Conservation (phyloP, 2,329 filamentous ascomycete species). For the Aspergillus niger region DNA sequence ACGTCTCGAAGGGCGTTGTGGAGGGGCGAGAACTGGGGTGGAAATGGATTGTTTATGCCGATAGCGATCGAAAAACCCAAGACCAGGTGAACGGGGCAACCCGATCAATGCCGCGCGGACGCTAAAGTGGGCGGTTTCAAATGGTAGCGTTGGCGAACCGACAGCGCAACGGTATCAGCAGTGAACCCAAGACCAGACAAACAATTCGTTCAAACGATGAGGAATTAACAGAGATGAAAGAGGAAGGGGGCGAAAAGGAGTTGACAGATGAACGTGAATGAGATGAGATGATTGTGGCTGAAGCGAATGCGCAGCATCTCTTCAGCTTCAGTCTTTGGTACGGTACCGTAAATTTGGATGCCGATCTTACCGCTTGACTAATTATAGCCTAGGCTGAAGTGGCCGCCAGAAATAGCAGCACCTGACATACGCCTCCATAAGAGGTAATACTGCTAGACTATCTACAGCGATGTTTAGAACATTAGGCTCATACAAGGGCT, state of each 20-base stretch:
- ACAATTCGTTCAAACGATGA: background rate
- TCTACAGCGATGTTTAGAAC: background rate
- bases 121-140: slow-evolving; percentile 15
- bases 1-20: background rate
- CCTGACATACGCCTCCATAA: background rate
- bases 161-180: background rate
- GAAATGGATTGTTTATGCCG: slow-evolving; percentile 27
- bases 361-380: background rate
- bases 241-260: background rate
- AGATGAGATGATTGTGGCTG: background rate
- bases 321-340: background rate
- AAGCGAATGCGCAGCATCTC: background rate
- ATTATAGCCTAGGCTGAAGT: background rate
- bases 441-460: background rate
- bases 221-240: no score
- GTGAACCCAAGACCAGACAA: background rate
- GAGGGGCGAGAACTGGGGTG: slow-evolving; percentile 12
- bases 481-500: no score
- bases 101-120: slow-evolving; percentile 26
- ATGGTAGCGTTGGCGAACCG: background rate
- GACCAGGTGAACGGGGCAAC: slow-evolving; percentile 28
- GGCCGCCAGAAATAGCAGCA: background rate
- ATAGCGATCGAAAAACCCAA: slow-evolving; percentile 20
- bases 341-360: background rate
- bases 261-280: background rate